phyloP scores from a whole-genome alignment of 202 grass and related monocot genomes.

The Elaeis oleifera region DNA sequence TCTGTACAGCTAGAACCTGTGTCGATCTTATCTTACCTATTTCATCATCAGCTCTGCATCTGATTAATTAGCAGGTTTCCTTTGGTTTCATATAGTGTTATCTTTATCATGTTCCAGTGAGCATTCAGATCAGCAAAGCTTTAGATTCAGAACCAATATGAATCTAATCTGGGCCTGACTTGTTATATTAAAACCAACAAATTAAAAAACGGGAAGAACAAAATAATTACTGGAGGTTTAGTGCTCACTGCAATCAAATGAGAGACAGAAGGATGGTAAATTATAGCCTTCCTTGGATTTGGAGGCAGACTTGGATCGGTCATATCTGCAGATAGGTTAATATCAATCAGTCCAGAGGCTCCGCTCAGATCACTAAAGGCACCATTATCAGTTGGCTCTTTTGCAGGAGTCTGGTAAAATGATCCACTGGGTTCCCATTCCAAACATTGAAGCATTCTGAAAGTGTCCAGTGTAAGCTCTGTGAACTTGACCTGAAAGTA shows the following conservation, averaged over 20 bases:
- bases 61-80: no score
- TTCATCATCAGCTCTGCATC: no score
- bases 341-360: conserved; percentile 14
- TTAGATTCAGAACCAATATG: no score
- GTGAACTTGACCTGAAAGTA: conserved; percentile 19
- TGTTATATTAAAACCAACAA: no score
- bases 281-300: conserved; percentile 16
- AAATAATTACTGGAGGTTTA: not conserved
- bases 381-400: conserved; percentile 11
- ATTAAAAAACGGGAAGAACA: not conserved
- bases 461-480: conserved; percentile 24
- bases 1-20: no score
- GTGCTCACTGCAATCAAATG: no score
- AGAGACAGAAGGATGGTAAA: conserved; percentile 11
- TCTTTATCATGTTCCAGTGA: no score
- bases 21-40: no score
- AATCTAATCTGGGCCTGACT: no score
- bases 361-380: conserved; percentile 1
- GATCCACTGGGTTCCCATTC: conserved; percentile 23
- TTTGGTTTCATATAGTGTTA: no score
- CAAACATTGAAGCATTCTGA: conserved; percentile 28
- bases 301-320: conserved; percentile 8
- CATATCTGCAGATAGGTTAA: conserved; percentile 18
- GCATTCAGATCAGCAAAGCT: no score
- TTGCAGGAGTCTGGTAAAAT: conserved; percentile 5